A percentile compares a stretch with the other conserved stretches of the same genome.
Conservation (phyloP, 2,329 filamentous ascomycete species). For the Alternaria panax region DNA sequence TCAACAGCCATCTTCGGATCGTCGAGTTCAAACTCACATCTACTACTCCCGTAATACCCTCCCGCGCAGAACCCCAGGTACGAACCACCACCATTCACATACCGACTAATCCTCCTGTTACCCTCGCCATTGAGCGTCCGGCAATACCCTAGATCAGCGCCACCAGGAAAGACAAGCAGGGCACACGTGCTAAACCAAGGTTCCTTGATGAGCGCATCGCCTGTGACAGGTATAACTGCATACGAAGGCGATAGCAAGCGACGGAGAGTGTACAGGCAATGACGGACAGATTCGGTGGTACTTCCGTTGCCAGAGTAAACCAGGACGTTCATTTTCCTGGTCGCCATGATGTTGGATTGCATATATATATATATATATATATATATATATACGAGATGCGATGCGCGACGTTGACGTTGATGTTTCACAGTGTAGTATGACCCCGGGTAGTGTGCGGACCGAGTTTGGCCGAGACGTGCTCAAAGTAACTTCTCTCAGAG, state of each 20-base stretch:
- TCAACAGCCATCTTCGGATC: constrained; percentile 82
- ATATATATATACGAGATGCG: too few relatives aligned
- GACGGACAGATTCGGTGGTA: constrained; percentile 85
- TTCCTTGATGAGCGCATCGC: constrained; percentile 82
- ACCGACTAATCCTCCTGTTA: constrained; percentile 83
- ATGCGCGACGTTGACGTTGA: too few relatives aligned
- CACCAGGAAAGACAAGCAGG: constrained; percentile 89
- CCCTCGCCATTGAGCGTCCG: constrained; percentile 85
- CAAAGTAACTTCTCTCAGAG: constrained; percentile 22
- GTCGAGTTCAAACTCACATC: constrained; percentile 92
- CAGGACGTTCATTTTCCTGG: constrained; percentile 83
- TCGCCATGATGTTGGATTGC: constrained; percentile 67
- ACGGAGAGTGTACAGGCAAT: constrained; percentile 86
- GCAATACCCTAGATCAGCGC: constrained; percentile 93
- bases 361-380: too few relatives aligned
- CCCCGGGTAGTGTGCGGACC: too few relatives aligned
- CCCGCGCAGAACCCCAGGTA: constrained; percentile 95
- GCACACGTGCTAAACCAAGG: constrained; percentile 90
- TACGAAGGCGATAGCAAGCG: constrained; percentile 88
- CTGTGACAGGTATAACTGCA: constrained; percentile 85
- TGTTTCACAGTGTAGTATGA: too few relatives aligned
- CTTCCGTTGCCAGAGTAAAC: constrained; percentile 91
- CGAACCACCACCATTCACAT: constrained; percentile 81
- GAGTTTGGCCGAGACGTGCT: constrained; percentile 38
- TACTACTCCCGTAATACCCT: constrained; percentile 83